These are phyloP conservation scores for Mucor irregularis DNA, from an alignment of 371 early-diverging fungal genomes.

Conservation along the genomic window DNA sequence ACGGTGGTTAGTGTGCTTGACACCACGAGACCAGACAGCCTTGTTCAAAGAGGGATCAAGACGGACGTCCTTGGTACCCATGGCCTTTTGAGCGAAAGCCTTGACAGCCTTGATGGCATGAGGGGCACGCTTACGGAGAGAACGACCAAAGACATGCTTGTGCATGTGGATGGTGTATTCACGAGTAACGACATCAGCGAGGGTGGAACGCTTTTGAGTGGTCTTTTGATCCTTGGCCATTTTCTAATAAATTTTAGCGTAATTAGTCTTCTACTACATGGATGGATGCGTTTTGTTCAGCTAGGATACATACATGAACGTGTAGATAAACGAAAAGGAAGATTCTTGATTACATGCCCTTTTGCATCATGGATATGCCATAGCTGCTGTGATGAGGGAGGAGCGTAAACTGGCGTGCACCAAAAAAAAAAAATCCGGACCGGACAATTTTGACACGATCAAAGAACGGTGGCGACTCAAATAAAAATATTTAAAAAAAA, in stretches of 20 bases:
- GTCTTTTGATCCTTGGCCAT: slow-evolving; percentile 51
- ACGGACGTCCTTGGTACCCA: slow-evolving; percentile 89
- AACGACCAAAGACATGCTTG: slow-evolving; percentile 80
- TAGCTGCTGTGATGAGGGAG: too few species aligned
- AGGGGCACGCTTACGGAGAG: slow-evolving; percentile 97
- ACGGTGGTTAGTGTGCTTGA: slow-evolving; percentile 90
- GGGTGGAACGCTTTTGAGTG: slow-evolving; percentile 64
- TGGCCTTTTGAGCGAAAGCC: slow-evolving; percentile 81
- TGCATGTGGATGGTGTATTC: slow-evolving; percentile 96
- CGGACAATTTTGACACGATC: too few species aligned
- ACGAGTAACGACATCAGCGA: slow-evolving; percentile 80
- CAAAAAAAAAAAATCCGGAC: neutral
- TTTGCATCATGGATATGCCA: too few species aligned
- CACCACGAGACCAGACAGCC: slow-evolving; percentile 86
- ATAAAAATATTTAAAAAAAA: too few species aligned
- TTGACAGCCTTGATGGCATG: slow-evolving; percentile 90
- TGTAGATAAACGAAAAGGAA: slow-evolving; percentile 14
- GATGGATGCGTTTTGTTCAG: slow-evolving; percentile 1
- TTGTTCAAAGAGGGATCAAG: slow-evolving; percentile 80
- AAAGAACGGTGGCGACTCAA: too few species aligned
- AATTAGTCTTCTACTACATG: slow-evolving; percentile 5
- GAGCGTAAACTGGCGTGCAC: too few species aligned
- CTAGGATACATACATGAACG: slow-evolving; percentile 3
- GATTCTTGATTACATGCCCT: neutral
- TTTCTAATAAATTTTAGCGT: neutral